These are phyloP conservation scores for Croton setiger DNA, from an alignment of 441 rosid genomes.

Conservation along the genomic window DNA sequence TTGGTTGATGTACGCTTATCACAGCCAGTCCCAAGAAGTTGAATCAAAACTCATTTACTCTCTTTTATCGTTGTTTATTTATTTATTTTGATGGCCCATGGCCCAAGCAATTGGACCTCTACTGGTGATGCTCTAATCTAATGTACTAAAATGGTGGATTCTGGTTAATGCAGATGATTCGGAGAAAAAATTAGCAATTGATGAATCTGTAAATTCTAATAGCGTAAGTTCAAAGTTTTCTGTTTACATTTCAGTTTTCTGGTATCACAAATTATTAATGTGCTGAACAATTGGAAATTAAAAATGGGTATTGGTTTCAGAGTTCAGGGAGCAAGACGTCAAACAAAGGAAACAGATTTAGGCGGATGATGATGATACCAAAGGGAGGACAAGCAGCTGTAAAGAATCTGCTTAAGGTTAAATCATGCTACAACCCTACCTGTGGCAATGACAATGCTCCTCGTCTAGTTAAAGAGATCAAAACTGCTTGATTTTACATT, in stretches of 20 bases:
- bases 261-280: neutral
- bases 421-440: conserved; percentile 50
- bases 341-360: conserved; percentile 36
- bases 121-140: no score
- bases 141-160: neutral
- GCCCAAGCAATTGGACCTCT: no score
- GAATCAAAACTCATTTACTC: no score
- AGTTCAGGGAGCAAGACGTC: conserved; percentile 25
- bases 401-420: conserved; percentile 43
- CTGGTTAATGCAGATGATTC: conserved; percentile 22
- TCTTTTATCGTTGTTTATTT: no score
- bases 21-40: no score
- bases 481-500: conserved; percentile 17
- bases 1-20: no score
- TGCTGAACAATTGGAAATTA: neutral
- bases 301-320: conserved; percentile 15
- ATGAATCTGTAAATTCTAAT: neutral
- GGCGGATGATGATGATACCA: conserved; percentile 35
- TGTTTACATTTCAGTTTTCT: neutral
- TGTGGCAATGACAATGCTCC: conserved; percentile 31
- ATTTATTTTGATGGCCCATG: no score
- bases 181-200: neutral
- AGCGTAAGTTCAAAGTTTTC: neutral
- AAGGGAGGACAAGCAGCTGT: conserved; percentile 27
- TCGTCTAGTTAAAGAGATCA: conserved; percentile 29